Evolutionary conservation across 1,284 basidiomycete species (phyloP).

Genomic region (Apiotrichum gracile): DNA sequence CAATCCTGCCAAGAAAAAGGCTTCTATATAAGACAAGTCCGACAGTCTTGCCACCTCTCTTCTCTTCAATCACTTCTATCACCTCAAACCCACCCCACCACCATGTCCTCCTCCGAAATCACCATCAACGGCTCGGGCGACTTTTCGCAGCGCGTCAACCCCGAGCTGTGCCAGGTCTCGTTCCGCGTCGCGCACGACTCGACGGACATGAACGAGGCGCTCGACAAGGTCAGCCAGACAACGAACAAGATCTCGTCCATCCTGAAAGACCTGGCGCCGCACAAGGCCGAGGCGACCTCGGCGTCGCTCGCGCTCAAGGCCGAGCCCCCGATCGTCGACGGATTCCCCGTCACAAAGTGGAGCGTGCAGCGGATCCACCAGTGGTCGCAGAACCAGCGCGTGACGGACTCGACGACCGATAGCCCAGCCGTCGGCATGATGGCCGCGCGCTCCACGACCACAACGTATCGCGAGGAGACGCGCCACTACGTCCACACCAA

Average conservation of each 20-base stretch:
- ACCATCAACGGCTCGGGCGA: constrained; percentile 1
- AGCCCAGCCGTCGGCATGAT: neutral
- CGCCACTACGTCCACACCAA: neutral
- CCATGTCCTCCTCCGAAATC: neutral
- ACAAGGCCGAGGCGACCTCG: neutral
- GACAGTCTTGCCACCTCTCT: too few species aligned
- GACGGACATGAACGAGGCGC: neutral
- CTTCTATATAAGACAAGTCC: too few species aligned
- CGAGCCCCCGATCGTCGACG: constrained; percentile 6
- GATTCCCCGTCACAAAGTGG: constrained; percentile 14
- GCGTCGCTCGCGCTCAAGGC: neutral
- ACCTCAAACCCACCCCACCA: neutral
- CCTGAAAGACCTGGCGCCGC: neutral
- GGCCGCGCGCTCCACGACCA: neutral
- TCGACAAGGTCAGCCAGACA: neutral
- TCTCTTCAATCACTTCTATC: neutral
- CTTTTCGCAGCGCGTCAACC: neutral
- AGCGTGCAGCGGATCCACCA: constrained; percentile 9
- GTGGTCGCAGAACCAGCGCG: neutral
- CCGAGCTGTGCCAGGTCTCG: constrained; percentile 6
- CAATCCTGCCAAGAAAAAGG: too few species aligned
- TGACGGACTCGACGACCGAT: neutral
- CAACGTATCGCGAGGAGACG: neutral
- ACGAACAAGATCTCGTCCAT: neutral
- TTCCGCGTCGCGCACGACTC: constrained; percentile 1